Conservation (phyloP, 225 moss, liverwort and hornwort species). For the Polytrichum formosum region DNA sequence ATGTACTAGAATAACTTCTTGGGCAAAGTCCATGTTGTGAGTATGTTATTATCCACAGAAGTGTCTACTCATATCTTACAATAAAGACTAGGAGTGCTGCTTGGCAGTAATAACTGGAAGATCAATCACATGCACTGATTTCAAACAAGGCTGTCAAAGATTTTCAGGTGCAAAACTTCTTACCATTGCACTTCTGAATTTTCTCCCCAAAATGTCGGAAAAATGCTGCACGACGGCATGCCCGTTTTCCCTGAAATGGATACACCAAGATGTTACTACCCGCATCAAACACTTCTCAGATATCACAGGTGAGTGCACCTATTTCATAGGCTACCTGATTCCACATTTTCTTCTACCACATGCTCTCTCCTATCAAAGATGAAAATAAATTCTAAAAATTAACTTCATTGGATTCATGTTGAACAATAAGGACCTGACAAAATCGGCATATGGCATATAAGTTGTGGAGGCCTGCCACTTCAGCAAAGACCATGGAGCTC, state of each 20-base stretch:
- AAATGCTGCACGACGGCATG: constrained; percentile 89
- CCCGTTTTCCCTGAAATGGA: constrained; percentile 71
- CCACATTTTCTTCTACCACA: not conserved
- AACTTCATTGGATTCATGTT: not conserved
- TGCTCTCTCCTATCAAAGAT: not conserved
- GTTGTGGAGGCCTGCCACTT: constrained; percentile 81
- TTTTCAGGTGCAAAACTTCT: not conserved
- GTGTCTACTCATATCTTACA: too few species aligned
- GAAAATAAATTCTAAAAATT: constrained; percentile 1
- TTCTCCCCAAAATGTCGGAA: constrained; percentile 93
- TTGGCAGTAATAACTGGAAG: too few species aligned
- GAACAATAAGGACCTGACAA: constrained; percentile 72
- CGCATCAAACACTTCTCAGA: not conserved
- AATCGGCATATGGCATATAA: constrained; percentile 83
- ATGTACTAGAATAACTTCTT: not conserved
- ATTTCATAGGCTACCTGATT: too few species aligned
- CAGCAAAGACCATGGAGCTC: constrained; percentile 99
- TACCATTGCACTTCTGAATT: constrained; percentile 86
- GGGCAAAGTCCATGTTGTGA: not conserved
- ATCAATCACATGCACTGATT: too few species aligned
- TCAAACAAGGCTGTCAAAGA: too few species aligned
- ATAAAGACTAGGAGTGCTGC: too few species aligned
- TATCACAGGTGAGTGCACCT: not conserved
- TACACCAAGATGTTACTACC: constrained; percentile 11
- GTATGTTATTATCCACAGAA: too few species aligned